Percentiles rank a stretch among this genome's conserved stretches.
phyloP scores from a whole-genome alignment of 345 rosid genomes.

The Sisymbrium altissimum region DNA sequence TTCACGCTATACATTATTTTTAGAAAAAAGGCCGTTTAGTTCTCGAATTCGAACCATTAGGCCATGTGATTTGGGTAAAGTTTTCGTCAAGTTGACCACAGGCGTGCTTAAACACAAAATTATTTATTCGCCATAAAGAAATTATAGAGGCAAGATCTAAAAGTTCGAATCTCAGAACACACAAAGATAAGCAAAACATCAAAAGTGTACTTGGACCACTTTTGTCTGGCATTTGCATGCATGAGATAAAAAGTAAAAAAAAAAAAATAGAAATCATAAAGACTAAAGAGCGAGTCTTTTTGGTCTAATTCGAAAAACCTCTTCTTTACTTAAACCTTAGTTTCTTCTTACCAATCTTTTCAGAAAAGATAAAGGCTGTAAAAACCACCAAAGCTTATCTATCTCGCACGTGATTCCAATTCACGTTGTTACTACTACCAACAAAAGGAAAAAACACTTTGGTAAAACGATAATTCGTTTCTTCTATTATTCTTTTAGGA shows the following conservation, averaged over 20 bases:
- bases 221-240: constrained; percentile 35
- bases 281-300: constrained; percentile 7
- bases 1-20: neutral
- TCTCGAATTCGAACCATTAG: neutral
- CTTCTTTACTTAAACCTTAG: constrained; percentile 5
- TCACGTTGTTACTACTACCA: constrained; percentile 2
- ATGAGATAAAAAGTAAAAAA: neutral
- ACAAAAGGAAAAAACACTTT: neutral
- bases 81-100: constrained; percentile 5
- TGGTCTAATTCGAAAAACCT: neutral
- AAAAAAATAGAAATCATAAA: neutral
- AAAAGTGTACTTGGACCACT: constrained; percentile 33
- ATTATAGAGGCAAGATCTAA: neutral
- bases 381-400: neutral
- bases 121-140: constrained; percentile 2
- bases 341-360: constrained; percentile 21
- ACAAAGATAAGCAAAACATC: constrained; percentile 30
- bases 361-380: constrained; percentile 15
- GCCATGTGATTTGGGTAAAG: constrained; percentile 4
- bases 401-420: constrained; percentile 14
- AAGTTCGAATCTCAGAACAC: constrained; percentile 15
- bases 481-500: neutral
- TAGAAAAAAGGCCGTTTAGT: neutral
- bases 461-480: neutral
- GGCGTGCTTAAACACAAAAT: constrained; percentile 22